Evolutionary conservation across 169 alveolate species (phyloP).

Genomic region (Babesia ovis): DNA sequence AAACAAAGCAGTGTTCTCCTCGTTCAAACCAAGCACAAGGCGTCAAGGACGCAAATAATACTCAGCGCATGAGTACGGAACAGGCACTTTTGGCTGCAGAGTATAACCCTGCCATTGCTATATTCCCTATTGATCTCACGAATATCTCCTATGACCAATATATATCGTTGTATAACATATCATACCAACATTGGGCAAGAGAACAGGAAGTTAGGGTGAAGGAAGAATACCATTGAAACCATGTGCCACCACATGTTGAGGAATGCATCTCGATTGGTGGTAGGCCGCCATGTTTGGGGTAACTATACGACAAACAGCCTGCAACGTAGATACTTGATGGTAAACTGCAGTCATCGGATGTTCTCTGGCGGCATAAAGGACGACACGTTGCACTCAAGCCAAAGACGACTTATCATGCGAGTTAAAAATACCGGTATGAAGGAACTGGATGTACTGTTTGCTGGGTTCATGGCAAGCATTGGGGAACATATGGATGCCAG

Average conservation of each 20-base stretch:
- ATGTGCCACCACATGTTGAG: no score
- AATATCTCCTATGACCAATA: conserved; percentile 78
- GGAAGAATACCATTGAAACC: no score
- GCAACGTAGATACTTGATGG: no score
- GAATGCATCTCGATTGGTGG: no score
- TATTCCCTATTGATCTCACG: conserved; percentile 77
- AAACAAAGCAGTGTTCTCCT: neutral
- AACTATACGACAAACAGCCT: no score
- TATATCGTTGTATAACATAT: conserved; percentile 65
- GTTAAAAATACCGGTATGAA: conserved; percentile 65
- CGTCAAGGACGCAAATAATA: neutral
- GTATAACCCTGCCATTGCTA: conserved; percentile 73
- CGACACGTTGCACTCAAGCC: no score
- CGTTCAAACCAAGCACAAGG: neutral
- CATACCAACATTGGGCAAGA: conserved; percentile 47
- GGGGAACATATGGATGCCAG: neutral
- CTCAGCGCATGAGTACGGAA: neutral
- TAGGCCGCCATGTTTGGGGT: no score
- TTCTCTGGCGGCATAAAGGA: neutral
- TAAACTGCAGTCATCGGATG: neutral
- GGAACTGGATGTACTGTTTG: conserved; percentile 53
- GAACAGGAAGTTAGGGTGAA: conserved; percentile 36
- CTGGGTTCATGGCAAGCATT: conserved; percentile 14
- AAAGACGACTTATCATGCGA: conserved; percentile 38
- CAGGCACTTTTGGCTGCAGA: conserved; percentile 56